Conservation (phyloP, 345 rosid species). For the Cardamine chenopodiifolia region DNA sequence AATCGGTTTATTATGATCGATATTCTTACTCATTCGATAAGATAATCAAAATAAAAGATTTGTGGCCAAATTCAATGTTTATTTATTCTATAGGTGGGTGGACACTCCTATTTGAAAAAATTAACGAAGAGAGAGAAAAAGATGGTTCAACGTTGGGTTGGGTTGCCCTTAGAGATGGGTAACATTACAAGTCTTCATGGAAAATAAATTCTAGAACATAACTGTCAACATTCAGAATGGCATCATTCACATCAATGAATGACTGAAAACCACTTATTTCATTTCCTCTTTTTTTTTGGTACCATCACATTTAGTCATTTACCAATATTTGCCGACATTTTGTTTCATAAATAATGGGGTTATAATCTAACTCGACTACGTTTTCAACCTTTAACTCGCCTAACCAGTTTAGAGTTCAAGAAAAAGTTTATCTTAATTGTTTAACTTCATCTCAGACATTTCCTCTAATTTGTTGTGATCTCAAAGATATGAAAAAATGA, state of each 20-base stretch:
- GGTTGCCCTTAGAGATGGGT: conserved; percentile 38
- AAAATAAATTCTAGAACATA: conserved; percentile 29
- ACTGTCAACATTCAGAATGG: conserved; percentile 35
- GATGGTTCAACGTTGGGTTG: conserved; percentile 29
- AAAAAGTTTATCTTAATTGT: neutral
- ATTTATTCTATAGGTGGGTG: conserved; percentile 8
- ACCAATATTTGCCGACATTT: conserved; percentile 40
- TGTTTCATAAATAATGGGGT: conserved; percentile 1
- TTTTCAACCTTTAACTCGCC: neutral
- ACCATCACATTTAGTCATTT: conserved; percentile 16
- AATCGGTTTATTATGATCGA: neutral
- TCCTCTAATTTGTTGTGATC: neutral
- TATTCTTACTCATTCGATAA: neutral
- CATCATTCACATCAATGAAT: conserved; percentile 41
- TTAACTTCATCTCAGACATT: neutral
- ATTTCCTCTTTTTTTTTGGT: conserved; percentile 3
- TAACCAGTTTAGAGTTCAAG: neutral
- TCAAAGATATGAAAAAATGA: conserved; percentile 11
- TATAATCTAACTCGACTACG: conserved; percentile 1
- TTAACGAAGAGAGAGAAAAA: neutral
- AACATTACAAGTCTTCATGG: conserved; percentile 28
- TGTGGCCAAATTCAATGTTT: neutral
- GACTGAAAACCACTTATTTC: conserved; percentile 36
- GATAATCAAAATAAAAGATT: neutral
- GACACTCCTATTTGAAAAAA: neutral